These are phyloP conservation scores for Scheffersomyces lignosus DNA, from an alignment of 805 yeast species.

Conservation along the genomic window DNA sequence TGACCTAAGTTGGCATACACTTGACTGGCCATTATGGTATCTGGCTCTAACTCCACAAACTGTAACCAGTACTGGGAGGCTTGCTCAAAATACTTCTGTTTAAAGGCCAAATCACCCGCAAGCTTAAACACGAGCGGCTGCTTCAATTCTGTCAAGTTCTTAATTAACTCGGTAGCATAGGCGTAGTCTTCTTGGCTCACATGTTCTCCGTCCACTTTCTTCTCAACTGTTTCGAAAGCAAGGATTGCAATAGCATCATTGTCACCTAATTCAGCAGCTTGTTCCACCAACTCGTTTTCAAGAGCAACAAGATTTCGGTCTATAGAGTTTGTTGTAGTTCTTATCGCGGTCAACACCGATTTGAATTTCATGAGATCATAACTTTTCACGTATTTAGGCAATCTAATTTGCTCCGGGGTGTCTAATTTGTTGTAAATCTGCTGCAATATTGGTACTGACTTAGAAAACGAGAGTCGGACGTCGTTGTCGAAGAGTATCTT, in stretches of 20 bases:
- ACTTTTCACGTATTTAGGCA: conserved; percentile 52
- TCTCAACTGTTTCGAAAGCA: conserved; percentile 59
- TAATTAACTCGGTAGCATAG: conserved; percentile 63
- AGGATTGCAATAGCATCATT: conserved; percentile 76
- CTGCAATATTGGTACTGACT: conserved; percentile 54
- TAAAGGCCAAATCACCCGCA: conserved; percentile 72
- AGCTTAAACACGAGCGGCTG: conserved; percentile 78
- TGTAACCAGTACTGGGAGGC: conserved; percentile 61
- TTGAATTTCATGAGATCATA: conserved; percentile 69
- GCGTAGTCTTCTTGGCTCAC: conserved; percentile 51
- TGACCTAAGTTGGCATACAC: conserved; percentile 69
- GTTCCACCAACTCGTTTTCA: conserved; percentile 74
- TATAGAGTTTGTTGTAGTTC: conserved; percentile 59
- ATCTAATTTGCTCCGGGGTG: conserved; percentile 29
- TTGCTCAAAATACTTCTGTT: conserved; percentile 45
- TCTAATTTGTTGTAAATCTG: conserved; percentile 50
- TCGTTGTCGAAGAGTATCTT: conserved; percentile 67
- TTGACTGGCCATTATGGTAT: conserved; percentile 65
- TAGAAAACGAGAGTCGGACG: conserved; percentile 52
- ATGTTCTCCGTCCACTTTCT: conserved; percentile 23
- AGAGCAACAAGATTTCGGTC: conserved; percentile 57
- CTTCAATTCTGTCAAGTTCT: conserved; percentile 52
- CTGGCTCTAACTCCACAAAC: conserved; percentile 56
- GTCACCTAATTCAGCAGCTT: conserved; percentile 81
- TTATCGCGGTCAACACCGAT: conserved; percentile 58